Evolutionary conservation across 139 green algal genomes (phyloP), one percentile per base, ranked within the genome.

Genomic region (Micractinium conductrix): DNA sequence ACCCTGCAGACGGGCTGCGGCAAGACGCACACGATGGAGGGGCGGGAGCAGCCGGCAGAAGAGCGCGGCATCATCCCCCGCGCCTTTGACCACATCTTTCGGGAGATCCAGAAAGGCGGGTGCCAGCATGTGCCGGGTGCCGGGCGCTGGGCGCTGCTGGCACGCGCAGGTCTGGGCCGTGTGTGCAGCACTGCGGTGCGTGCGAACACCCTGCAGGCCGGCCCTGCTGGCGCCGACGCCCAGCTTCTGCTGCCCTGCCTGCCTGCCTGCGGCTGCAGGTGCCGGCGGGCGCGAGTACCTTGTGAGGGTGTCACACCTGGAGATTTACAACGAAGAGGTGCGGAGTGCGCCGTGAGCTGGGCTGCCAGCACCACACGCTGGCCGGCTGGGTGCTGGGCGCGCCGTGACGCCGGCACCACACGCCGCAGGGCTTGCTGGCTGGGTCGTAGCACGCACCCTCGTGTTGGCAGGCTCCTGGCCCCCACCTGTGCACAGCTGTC

Each of bases 11-110:
- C 90, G 0, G 79, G 79, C 21, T 71, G 67, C 0, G 94, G 94
- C 81, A 98, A 98, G 86, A 98, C 95, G 0, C 93, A 93, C 90
- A 98, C 95, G 2, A 97, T 98, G 94, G 95, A 98, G 87, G 95
- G 95, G 9, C 38, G 26, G 84, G 79, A 60, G 74, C 88, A 86
- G 19, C 83, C 82, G 21, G 69, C 84, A 2, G 73, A 89, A 33
- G 45, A 89, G 58, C 87, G 93, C 4, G 96, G 96, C 82, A 97
- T 98, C 91, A 97, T 98, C 62, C 94, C 95, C 2, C 91, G 96
- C 38, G 94, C 95, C 14, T 94, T 98, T 67, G 94, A 98, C 60
- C 95, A 99, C 86, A 95, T 98, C 37, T 99, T 98, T 85, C 87
- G 80, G 7, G 92, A 91, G 84, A 99, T 99, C 85, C 88, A 97